Conservation (phyloP, 495 filamentous ascomycete genomes). For the Neurospora sp. region DNA sequence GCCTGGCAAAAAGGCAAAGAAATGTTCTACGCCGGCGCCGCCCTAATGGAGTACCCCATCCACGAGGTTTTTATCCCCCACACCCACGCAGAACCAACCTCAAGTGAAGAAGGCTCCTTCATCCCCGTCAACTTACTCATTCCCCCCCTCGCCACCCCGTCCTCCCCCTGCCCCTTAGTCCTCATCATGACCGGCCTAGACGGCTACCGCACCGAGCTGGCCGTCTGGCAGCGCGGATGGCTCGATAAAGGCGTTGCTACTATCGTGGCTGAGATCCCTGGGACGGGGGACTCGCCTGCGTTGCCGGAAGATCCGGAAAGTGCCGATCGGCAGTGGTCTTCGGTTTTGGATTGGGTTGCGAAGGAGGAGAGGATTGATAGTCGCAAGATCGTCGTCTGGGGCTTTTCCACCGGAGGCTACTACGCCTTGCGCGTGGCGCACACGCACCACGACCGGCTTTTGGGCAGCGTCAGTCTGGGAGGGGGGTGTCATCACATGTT, state of each 20-base stretch:
- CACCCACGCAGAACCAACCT: conserved; percentile 32
- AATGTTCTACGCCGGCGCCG: conserved; percentile 17
- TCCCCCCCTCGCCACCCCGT: conserved; percentile 24
- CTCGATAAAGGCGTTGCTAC: conserved; percentile 43
- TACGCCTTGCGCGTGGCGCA: conserved; percentile 60
- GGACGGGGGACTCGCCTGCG: conserved; percentile 64
- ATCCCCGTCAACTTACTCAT: conserved; percentile 53
- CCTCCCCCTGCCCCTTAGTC: conserved; percentile 43
- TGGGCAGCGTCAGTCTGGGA: conserved; percentile 51
- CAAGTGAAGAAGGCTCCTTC: not conserved
- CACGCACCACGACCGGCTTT: conserved; percentile 49
- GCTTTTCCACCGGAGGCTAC: conserved; percentile 60
- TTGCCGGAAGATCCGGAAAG: conserved; percentile 30
- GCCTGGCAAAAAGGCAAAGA: conserved; percentile 55
- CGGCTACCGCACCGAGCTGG: conserved; percentile 63
- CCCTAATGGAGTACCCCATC: conserved; percentile 41
- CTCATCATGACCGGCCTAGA: conserved; percentile 64
- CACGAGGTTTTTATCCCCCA: conserved; percentile 49
- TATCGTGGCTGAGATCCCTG: conserved; percentile 60
- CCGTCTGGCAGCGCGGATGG: conserved; percentile 52
- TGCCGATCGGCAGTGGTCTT: conserved; percentile 47
- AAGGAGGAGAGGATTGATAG: conserved; percentile 39
- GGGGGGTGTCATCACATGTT: conserved; percentile 61
- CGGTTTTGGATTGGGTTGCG: conserved; percentile 54
- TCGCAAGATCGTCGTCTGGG: conserved; percentile 50